Percentiles rank a stretch among this genome's conserved stretches.
phyloP scores from a whole-genome alignment of 805 yeast species.

The Saccharomyces paradoxus region DNA sequence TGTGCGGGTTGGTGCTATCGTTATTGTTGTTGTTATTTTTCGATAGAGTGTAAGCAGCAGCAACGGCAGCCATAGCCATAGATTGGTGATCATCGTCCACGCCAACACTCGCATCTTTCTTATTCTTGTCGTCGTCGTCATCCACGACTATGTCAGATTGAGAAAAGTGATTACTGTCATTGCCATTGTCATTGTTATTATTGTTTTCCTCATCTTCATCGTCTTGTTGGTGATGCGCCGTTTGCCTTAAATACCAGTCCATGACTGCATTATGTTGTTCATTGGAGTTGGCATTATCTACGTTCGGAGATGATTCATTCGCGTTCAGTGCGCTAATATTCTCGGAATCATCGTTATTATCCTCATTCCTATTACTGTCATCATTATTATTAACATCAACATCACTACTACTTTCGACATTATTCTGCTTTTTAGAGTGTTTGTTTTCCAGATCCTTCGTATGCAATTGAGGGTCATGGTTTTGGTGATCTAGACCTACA shows the following conservation, averaged over 20 bases:
- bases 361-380: slow-evolving; percentile 22
- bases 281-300: slow-evolving; percentile 1
- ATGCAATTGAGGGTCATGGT: background rate
- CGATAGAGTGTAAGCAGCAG: slow-evolving; percentile 17
- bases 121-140: background rate
- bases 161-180: background rate
- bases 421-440: slow-evolving; percentile 12
- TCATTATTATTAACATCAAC: slow-evolving; percentile 5
- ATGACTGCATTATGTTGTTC: slow-evolving; percentile 5
- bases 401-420: slow-evolving; percentile 6
- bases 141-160: background rate
- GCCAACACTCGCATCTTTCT: background rate
- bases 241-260: slow-evolving; percentile 9
- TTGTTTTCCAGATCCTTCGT: background rate
- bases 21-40: background rate
- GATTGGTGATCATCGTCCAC: slow-evolving; percentile 11
- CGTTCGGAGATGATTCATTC: background rate
- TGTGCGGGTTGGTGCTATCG: background rate
- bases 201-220: background rate
- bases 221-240: background rate
- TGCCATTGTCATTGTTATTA: background rate
- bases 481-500: slow-evolving; percentile 40
- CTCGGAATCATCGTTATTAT: background rate
- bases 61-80: slow-evolving; percentile 19
- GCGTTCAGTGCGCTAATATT: slow-evolving; percentile 2